Evolutionary conservation across 495 filamentous ascomycete genomes (phyloP), one percentile per base, ranked within the genome.

Genomic region (Penicillium ucsense): DNA sequence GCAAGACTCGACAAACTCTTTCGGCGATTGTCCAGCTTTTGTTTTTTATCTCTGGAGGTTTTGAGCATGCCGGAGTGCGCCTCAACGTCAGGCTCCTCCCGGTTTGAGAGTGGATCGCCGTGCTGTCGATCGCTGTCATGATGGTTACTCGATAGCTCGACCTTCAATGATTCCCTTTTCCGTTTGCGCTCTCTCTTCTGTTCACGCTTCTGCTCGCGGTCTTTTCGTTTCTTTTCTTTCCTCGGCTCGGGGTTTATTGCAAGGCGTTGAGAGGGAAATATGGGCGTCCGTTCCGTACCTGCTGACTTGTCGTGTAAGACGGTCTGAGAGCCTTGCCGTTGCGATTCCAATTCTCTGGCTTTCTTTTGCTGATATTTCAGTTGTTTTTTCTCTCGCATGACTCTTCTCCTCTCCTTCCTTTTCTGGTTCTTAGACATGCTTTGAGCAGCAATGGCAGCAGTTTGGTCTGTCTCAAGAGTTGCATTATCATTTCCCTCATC

Each of bases 201-300:
- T 32, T 43, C 30, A 32, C 10, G 41, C 34, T 20, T 43, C 30
- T 43, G 45, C 42, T 61, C 57, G 35, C 43, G 50, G 41, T 54
- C 57, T 10, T 45, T 57, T 27, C 51, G 31, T 29, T 62, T 56
- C n/a, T 43, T 50, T 34, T 43, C 41, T 33, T 43, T 43, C 41
- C 41, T 33, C 5, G 41, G 41, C 8, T 43, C 41, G n/a, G 41
- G 41, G 29, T 43, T 12, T 32, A 11, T 33, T 20, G 6, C 31
- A 8, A 1, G 30, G 12, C n/a, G 30, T 43, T 33, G 12, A 0
- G n/a, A 20, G 30, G 8, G 20, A 6, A 11, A 31, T 8, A 11
- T 4, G 12, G 6, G n/a, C 20, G 20, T 20, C 20, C 20, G 20
- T 20, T 20, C 20, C 20, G 20, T 20, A 20, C 20, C 1, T 20